Conservation (phyloP, 106 monocot species). For the Dendrobium chrysotoxum region DNA sequence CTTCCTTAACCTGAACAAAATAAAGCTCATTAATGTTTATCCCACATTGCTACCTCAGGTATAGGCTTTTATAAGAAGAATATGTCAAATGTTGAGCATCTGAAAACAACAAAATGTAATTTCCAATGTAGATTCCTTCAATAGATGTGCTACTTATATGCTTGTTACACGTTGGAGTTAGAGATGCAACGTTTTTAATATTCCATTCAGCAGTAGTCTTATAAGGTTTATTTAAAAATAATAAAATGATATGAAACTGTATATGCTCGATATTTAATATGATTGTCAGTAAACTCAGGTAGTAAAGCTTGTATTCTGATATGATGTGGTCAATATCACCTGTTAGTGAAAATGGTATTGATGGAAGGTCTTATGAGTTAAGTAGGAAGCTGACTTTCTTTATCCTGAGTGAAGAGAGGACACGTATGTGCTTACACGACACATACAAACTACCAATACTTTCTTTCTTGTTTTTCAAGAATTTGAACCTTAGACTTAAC, state of each 20-base stretch:
- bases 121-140: not conserved
- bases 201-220: not conserved
- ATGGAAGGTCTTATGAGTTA: not conserved
- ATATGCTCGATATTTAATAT: not conserved
- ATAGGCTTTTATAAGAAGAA: constrained; percentile 1
- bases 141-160: not conserved
- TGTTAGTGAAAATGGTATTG: not conserved
- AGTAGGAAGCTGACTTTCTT: not conserved
- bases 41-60: constrained; percentile 88
- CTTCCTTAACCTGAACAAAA: constrained; percentile 70
- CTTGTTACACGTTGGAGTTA: not conserved
- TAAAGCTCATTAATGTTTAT: constrained; percentile 58
- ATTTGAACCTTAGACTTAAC: too few relatives aligned
- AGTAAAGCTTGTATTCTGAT: not conserved
- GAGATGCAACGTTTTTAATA: not conserved
- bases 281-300: too few relatives aligned
- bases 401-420: not conserved
- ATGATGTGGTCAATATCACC: not conserved
- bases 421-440: not conserved
- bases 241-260: not conserved
- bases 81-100: not conserved
- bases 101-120: not conserved
- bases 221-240: not conserved
- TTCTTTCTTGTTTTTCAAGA: too few relatives aligned
- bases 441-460: not conserved